These are phyloP conservation scores for Coemansia sp. DNA, from an alignment of 192 early-diverging fungal genomes.

Conservation along the genomic window DNA sequence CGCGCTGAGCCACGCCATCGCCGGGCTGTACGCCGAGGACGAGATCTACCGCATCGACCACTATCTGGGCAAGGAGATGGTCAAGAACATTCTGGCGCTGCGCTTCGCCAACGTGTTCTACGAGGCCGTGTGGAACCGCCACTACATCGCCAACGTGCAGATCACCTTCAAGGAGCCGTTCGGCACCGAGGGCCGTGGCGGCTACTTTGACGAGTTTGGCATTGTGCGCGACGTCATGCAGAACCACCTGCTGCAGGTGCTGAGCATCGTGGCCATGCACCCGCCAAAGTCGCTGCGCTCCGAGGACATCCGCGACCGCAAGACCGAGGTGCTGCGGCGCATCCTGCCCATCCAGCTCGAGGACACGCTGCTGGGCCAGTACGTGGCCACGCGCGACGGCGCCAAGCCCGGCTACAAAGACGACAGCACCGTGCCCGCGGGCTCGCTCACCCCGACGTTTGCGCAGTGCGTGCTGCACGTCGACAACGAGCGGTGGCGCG, in stretches of 20 bases:
- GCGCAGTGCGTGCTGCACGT: constrained; percentile 85
- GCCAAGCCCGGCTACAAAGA: constrained; percentile 89
- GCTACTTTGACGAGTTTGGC: constrained; percentile 99
- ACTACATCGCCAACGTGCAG: constrained; percentile 87
- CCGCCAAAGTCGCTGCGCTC: constrained; percentile 78
- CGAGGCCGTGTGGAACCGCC: constrained; percentile 84
- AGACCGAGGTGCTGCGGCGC: constrained; percentile 83
- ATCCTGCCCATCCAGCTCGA: constrained; percentile 75
- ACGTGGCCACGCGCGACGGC: constrained; percentile 72
- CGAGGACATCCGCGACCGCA: constrained; percentile 94
- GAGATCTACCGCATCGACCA: constrained; percentile 99
- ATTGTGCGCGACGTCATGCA: constrained; percentile 97
- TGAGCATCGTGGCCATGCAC: constrained; percentile 94
- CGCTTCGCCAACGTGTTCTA: constrained; percentile 94
- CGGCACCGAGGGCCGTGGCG: constrained; percentile 94
- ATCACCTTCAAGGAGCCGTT: constrained; percentile 98
- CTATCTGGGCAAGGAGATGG: constrained; percentile 99
- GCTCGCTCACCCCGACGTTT: constrained; percentile 84
- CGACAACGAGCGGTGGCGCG: constrained; percentile 90
- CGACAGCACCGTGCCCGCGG: constrained; percentile 82
- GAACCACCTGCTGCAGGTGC: constrained; percentile 90
- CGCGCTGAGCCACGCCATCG: constrained; percentile 63
- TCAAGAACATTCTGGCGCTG: constrained; percentile 92
- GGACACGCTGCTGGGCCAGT: constrained; percentile 90
- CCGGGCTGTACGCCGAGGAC: constrained; percentile 78